Evolutionary conservation across 768 basidiomycete genomes (phyloP).

Genomic region (Mycena vulgaris): DNA sequence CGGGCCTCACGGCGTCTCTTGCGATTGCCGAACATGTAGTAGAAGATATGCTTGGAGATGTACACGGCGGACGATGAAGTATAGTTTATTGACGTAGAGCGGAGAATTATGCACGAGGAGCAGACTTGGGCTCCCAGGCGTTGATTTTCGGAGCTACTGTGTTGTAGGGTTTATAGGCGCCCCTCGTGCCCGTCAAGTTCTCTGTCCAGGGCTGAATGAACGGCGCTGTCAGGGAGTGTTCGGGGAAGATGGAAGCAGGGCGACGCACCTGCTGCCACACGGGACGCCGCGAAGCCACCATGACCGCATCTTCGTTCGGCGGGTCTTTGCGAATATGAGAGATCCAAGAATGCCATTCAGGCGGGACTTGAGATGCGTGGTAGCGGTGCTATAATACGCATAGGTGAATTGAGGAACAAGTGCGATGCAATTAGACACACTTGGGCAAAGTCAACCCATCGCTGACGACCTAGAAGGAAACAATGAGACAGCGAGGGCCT

Average conservation of each 20-base stretch:
- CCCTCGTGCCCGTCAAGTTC: conserved; percentile 94
- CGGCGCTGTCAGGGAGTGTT: conserved; percentile 14
- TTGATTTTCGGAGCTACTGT: conserved; percentile 87
- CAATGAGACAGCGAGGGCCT: conserved; percentile 9
- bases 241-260: background rate
- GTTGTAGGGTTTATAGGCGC: conserved; percentile 91
- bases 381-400: conserved; percentile 73
- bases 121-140: conserved; percentile 86
- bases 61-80: conserved; percentile 32
- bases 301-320: conserved; percentile 80
- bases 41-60: conserved; percentile 64
- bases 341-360: conserved; percentile 98
- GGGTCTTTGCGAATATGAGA: conserved; percentile 89
- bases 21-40: conserved; percentile 91
- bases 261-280: conserved; percentile 87
- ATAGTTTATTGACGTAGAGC: conserved; percentile 9
- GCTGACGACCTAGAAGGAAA: conserved; percentile 81
- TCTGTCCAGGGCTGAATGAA: conserved; percentile 80
- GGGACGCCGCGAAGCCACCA: conserved; percentile 79
- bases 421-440: conserved; percentile 54
- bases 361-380: conserved; percentile 94
- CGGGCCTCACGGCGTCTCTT: conserved; percentile 90
- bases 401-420: conserved; percentile 1
- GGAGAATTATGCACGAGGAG: conserved; percentile 57
- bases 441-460: conserved; percentile 97